These are phyloP conservation scores for Trichosanthes truncata DNA, from an alignment of 306 rosid genomes.

Conservation along the genomic window DNA sequence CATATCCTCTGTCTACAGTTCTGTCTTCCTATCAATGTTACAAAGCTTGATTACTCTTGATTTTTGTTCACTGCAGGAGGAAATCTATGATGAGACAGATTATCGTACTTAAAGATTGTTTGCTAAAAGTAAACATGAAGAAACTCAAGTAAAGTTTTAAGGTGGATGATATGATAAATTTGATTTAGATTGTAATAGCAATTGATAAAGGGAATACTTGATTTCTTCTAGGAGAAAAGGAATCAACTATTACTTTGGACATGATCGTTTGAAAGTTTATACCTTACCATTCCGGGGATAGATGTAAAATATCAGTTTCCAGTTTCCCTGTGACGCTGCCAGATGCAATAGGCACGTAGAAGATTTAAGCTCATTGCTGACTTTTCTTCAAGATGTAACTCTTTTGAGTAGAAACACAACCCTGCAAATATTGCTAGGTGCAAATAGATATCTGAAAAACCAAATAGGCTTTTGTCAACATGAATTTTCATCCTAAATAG, in stretches of 20 bases:
- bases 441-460: neutral
- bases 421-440: neutral
- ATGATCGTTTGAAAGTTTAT: neutral
- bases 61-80: constrained; percentile 16
- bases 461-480: neutral
- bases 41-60: neutral
- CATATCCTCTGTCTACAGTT: neutral
- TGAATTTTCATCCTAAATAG: neutral
- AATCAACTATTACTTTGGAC: neutral
- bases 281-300: neutral
- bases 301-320: neutral
- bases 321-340: neutral
- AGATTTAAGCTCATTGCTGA: neutral
- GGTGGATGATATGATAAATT: neutral
- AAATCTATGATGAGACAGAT: constrained; percentile 26
- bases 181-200: neutral
- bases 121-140: neutral
- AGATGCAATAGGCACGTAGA: neutral
- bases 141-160: neutral
- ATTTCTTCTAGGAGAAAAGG: neutral
- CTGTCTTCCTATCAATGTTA: neutral
- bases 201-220: no score
- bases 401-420: neutral
- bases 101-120: neutral
- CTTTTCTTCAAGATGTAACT: neutral